Evolutionary conservation across 768 basidiomycete genomes (phyloP).

Genomic region (Tulasnella sp.): DNA sequence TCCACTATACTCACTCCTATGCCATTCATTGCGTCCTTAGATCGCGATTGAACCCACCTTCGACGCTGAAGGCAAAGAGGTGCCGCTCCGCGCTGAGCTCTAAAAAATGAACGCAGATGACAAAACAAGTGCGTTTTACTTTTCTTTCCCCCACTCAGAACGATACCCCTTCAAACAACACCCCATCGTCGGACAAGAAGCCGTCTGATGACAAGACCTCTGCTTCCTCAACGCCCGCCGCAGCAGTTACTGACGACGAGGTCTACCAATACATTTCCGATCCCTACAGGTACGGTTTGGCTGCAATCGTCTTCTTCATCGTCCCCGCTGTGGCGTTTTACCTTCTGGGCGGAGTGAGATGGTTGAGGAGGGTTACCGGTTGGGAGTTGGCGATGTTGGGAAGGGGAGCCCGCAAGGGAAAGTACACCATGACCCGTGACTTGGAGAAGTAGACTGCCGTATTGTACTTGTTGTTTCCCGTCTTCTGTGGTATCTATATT

Average conservation of each 20-base stretch:
- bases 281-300: conserved; percentile 21
- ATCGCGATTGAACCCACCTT: conserved; percentile 47
- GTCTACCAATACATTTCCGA: conserved; percentile 18
- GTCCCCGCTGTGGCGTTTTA: conserved; percentile 15
- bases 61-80: conserved; percentile 63
- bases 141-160: conserved; percentile 17
- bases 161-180: not conserved
- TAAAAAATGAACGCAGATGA: conserved; percentile 41
- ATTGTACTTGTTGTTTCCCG: not conserved
- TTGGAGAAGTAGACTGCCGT: conserved; percentile 11
- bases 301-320: conserved; percentile 20
- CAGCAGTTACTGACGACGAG: conserved; percentile 5
- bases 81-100: conserved; percentile 87
- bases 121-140: conserved; percentile 19
- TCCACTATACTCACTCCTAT: not conserved
- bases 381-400: conserved; percentile 10
- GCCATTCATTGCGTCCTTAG: conserved; percentile 32
- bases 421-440: conserved; percentile 13
- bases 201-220: conserved; percentile 12
- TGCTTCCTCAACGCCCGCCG: not conserved
- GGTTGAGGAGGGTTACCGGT: conserved; percentile 21
- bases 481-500: not conserved
- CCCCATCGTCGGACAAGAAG: not conserved
- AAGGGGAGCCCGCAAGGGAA: not conserved
- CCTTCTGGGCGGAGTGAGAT: conserved; percentile 18